Percentiles rank a stretch among this genome's conserved stretches.
Conservation (phyloP, 2,329 filamentous ascomycete genomes). For the Aspergillus ochraceus region DNA sequence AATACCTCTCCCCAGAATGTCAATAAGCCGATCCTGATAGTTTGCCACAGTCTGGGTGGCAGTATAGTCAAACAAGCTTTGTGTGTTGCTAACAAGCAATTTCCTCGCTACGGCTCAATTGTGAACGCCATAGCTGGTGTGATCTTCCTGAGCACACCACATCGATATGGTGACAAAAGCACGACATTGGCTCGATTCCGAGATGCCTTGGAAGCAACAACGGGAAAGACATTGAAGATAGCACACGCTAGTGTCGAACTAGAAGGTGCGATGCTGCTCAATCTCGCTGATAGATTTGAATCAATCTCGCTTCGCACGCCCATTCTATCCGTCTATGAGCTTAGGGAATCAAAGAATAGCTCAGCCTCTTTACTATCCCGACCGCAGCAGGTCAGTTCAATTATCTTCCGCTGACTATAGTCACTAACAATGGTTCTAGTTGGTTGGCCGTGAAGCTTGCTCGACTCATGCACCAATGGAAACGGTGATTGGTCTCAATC, state of each 20-base stretch:
- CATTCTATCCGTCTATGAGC: conserved; percentile 3
- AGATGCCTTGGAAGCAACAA: conserved; percentile 1
- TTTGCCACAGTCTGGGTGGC: conserved; percentile 4
- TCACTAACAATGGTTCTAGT: not conserved
- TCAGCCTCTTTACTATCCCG: not conserved
- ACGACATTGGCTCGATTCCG: not conserved
- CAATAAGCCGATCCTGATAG: conserved; percentile 1
- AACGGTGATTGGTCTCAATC: conserved; percentile 7
- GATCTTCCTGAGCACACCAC: conserved; percentile 6
- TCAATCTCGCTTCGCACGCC: conserved; percentile 6
- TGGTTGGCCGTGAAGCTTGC: conserved; percentile 3
- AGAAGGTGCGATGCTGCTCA: conserved; percentile 3
- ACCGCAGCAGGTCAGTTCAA: conserved; percentile 3
- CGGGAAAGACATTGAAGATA: not conserved
- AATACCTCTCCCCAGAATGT: not conserved
- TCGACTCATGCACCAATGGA: conserved; percentile 7
- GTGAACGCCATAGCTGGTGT: conserved; percentile 5
- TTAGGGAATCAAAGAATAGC: conserved; percentile 5
- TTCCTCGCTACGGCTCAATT: conserved; percentile 1
- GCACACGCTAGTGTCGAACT: not conserved
- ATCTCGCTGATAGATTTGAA: conserved; percentile 7
- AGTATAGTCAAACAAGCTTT: conserved; percentile 7
- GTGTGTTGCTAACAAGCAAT: conserved; percentile 7
- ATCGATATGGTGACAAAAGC: not conserved
- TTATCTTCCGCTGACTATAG: not conserved